Evolutionary conservation across 805 yeast species (phyloP).

Genomic region (Saturnispora mendoncae): DNA sequence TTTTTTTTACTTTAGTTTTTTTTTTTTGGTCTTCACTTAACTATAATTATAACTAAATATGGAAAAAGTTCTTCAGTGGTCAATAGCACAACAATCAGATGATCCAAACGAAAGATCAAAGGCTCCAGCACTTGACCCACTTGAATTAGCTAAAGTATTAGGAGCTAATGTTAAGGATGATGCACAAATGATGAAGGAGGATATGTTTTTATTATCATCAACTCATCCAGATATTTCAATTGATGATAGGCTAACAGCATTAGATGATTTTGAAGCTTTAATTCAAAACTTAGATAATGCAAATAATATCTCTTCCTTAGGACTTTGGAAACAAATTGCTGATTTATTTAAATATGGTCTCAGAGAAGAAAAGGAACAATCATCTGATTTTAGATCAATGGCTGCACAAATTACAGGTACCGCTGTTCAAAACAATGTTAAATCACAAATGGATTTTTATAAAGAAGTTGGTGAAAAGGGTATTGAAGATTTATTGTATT

Average conservation of each 20-base stretch:
- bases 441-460: conserved; percentile 58
- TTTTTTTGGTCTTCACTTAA: background rate
- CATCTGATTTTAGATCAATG: conserved; percentile 36
- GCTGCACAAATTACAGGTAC: conserved; percentile 59
- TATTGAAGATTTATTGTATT: conserved; percentile 34
- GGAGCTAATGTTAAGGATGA: conserved; percentile 68
- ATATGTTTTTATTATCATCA: conserved; percentile 50
- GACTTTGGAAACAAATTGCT: conserved; percentile 49
- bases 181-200: conserved; percentile 76
- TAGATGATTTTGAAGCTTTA: conserved; percentile 88
- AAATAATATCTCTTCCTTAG: conserved; percentile 75
- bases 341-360: conserved; percentile 47
- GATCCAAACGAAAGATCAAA: conserved; percentile 58
- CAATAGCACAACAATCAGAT: conserved; percentile 66
- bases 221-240: conserved; percentile 41
- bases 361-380: conserved; percentile 28
- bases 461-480: conserved; percentile 38
- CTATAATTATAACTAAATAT: conserved; percentile 29
- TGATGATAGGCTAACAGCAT: conserved; percentile 63
- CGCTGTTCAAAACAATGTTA: conserved; percentile 85
- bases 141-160: conserved; percentile 67
- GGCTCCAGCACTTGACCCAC: conserved; percentile 71
- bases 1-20: background rate
- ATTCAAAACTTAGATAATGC: conserved; percentile 93
- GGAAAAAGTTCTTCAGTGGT: conserved; percentile 93